Evolutionary conservation across 768 basidiomycete genomes (phyloP), one percentile per base, ranked within the genome.

Genomic region (Strobilomyces confusus): DNA sequence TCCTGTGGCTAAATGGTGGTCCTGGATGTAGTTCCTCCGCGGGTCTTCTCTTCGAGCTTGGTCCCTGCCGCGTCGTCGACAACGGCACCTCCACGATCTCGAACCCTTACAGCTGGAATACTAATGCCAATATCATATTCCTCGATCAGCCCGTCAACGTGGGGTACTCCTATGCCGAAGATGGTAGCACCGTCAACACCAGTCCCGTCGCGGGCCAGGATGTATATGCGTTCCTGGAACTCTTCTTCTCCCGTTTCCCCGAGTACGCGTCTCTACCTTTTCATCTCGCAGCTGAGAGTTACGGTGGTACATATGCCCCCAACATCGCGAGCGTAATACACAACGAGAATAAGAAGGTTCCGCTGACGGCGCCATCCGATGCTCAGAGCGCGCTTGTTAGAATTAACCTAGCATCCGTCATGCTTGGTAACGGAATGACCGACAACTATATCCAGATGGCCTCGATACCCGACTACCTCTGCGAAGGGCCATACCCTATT

Each of bases 1-100:
- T 95, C 9, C 75, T 97, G 44, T 97, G 95, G 95, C 75, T 92
- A n/a, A 92, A 91, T 58, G 90, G 90, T 32, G 86, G 87, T 13
- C 84, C 83, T 20, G 81, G 84, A 9, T 84, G 83, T 71, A 84
- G 81, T 50, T 87, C 84, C 9, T 82, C 85, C 11, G 88, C 90
- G 1, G 95, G 95, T 11, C 80, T 97, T 22, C 75, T 98, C 15
- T 92, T 95, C 60, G 94, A 98, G 65, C 83, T 95, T 20, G 95
- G 95, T 0, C 94, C 95, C 0, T 98, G 95, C 71, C 72, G 71
- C 29, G 77, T 98, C 56, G 72, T 79, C 17, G 72, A 91, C 40
- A 75, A 83, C 1, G 92, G 92, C 32, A 72, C 73, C 54, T 86
- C 84, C 72, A 84, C 83, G 15, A 84, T 82, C 1, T 63, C 65